phyloP scores from a whole-genome alignment of 148 eudicot species.

The Persicaria tinctoria region DNA sequence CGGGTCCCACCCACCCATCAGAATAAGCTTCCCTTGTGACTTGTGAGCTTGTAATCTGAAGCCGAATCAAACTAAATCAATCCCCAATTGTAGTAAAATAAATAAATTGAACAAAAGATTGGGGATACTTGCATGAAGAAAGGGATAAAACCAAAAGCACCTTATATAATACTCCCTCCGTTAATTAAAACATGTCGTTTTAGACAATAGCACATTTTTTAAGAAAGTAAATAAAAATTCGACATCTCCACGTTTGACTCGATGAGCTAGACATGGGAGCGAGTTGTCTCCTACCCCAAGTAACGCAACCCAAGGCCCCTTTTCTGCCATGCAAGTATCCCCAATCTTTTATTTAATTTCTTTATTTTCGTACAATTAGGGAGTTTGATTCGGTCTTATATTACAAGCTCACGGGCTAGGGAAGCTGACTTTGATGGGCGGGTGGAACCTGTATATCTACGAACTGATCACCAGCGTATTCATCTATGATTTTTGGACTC shows the following conservation, averaged over 20 bases:
- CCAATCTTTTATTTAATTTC: neutral
- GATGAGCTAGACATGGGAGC: slow-evolving; percentile 34
- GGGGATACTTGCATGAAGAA: too few species aligned
- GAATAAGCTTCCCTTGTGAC: slow-evolving; percentile 51
- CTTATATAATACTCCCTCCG: too few species aligned
- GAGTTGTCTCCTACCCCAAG: slow-evolving; percentile 43
- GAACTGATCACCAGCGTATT: slow-evolving; percentile 45
- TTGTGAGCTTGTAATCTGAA: slow-evolving; percentile 25
- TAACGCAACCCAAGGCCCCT: slow-evolving; percentile 52
- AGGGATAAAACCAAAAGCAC: too few species aligned
- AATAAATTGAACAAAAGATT: too few species aligned
- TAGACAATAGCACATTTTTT: too few species aligned
- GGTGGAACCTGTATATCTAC: slow-evolving; percentile 52
- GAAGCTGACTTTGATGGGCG: slow-evolving; percentile 32
- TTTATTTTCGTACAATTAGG: neutral
- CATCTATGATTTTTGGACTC: slow-evolving; percentile 44
- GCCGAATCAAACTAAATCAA: neutral
- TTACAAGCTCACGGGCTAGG: slow-evolving; percentile 48
- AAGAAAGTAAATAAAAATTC: slow-evolving; percentile 9
- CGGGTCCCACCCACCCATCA: slow-evolving; percentile 78
- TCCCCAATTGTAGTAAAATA: too few species aligned
- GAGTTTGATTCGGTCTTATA: neutral
- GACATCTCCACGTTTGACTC: slow-evolving; percentile 50
- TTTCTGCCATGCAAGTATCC: slow-evolving; percentile 42
- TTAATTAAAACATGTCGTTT: too few species aligned